Evolutionary conservation across 2,329 filamentous ascomycete genomes (phyloP), one percentile per base, ranked within the genome.

Genomic region (Plectosphaerella sp.): DNA sequence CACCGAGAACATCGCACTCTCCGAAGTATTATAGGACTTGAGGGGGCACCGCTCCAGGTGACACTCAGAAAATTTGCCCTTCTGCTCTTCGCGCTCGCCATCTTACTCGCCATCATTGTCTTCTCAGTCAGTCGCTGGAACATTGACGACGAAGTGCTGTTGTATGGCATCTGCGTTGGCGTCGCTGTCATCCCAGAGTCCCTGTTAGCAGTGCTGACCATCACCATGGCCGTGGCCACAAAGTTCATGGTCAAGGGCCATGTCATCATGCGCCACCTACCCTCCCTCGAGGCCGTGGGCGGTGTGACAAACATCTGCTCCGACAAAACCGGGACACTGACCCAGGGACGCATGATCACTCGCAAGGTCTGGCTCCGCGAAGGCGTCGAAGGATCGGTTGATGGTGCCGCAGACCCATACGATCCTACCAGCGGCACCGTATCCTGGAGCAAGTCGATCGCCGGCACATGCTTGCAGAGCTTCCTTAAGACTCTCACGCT

Each of bases 1-100:
- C 50, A 75, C 78, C 45, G 53, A 72, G 36, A 70, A 70, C 50
- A 66, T 67, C 43, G 70, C 62, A 12, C 52, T 61, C 41, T 71
- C 49, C 75, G 71, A 54, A 77, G 78, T 58, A 75, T 88, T 54
- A 76, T 89, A 43, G 86, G 83, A 51, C 68, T 86, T 3, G 79
- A 88, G 51, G 91, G 91, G 48, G 96, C 91, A 1, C 91, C 91
- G 1, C 75, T 96, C 45, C 90, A 95, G 71, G 86, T 87, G 58
- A 93, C 89, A 63, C 78, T 96, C 49, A 90, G 88, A 72, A 91
- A 92, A 69, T 86, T 96, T 62, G 91, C 91, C 25, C 84, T 94
- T 43, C 66, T 90, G 4, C 80, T 96, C 2, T 95, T 96, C 63
- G 84, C 78, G 46, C 80, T 91, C 48, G 91, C 83, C 43, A 72